Evolutionary conservation across 108 stramenopile species (phyloP).

Genomic region (Mayamaea pseudoterrestris): DNA sequence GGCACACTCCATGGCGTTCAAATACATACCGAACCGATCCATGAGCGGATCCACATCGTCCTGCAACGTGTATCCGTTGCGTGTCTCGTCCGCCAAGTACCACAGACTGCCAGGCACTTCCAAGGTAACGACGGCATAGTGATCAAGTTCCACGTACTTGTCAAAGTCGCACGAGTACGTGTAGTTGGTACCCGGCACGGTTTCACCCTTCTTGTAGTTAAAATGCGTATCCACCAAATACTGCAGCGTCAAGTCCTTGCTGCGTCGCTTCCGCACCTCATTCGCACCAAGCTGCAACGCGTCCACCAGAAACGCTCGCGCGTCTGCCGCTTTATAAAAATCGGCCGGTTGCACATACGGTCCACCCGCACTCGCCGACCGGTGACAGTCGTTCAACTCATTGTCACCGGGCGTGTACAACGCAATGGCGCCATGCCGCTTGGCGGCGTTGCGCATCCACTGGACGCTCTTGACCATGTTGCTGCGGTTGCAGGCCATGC

Average conservation of each 20-base stretch:
- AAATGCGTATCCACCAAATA: neutral
- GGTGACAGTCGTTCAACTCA: conserved; percentile 5
- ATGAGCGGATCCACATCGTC: conserved; percentile 1
- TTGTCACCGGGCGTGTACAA: conserved; percentile 6
- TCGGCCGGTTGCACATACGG: conserved; percentile 1
- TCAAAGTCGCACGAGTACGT: conserved; percentile 4
- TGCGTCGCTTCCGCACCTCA: too few relatives aligned
- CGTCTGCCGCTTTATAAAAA: conserved; percentile 1
- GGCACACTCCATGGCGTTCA: conserved; percentile 6
- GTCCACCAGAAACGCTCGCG: neutral
- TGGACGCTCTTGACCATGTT: neutral
- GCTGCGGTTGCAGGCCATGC: neutral
- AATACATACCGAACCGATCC: conserved; percentile 2
- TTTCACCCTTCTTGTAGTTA: neutral
- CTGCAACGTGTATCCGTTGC: neutral
- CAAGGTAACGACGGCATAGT: conserved; percentile 4
- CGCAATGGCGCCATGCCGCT: neutral
- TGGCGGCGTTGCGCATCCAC: neutral
- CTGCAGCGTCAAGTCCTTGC: neutral
- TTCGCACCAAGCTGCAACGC: neutral
- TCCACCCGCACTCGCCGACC: neutral
- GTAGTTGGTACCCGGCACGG: conserved; percentile 1
- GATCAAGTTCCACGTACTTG: conserved; percentile 4
- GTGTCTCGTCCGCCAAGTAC: neutral
- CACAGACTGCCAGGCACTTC: conserved; percentile 1